Conservation (phyloP, 164 flowering plant species). For the Saururus chinensis region DNA sequence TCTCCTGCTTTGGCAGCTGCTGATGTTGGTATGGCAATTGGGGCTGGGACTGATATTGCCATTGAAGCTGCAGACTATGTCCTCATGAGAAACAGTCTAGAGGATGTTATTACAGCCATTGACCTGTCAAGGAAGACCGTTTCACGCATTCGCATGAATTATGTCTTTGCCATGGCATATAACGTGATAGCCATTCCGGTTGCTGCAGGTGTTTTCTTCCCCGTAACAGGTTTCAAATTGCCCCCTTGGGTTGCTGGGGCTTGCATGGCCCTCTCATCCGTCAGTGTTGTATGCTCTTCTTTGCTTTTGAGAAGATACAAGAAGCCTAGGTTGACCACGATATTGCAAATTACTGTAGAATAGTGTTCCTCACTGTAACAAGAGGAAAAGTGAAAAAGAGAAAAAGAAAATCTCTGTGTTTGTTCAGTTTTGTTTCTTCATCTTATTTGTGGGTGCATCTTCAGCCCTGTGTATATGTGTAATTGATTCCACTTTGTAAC, state of each 20-base stretch:
- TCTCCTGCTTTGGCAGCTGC: slow-evolving; percentile 98
- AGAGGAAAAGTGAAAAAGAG: not conserved
- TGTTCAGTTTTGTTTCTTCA: not conserved
- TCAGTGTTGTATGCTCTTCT: slow-evolving; percentile 97
- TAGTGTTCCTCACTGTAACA: slow-evolving; percentile 15
- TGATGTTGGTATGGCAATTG: slow-evolving; percentile 97
- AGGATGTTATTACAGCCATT: slow-evolving; percentile 91
- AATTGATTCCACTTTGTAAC: not conserved
- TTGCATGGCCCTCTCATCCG: slow-evolving; percentile 96
- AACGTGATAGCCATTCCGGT: slow-evolving; percentile 80
- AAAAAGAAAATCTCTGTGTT: slow-evolving; percentile 9
- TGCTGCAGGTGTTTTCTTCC: slow-evolving; percentile 91
- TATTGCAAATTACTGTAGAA: slow-evolving; percentile 79
- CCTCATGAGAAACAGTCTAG: slow-evolving; percentile 82
- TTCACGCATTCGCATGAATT: slow-evolving; percentile 66
- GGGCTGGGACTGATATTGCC: slow-evolving; percentile 99
- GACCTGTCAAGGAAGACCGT: slow-evolving; percentile 90
- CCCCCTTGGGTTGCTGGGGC: slow-evolving; percentile 99
- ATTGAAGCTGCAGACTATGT: slow-evolving; percentile 98
- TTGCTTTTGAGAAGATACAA: slow-evolving; percentile 77
- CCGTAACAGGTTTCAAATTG: slow-evolving; percentile 41
- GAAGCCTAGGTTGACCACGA: slow-evolving; percentile 82
- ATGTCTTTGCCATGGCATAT: slow-evolving; percentile 90
- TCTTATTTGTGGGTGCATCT: not conserved
- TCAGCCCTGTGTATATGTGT: not conserved